These are phyloP conservation scores for Saturnispora galanensis DNA, from an alignment of 805 yeast genomes.

Conservation along the genomic window DNA sequence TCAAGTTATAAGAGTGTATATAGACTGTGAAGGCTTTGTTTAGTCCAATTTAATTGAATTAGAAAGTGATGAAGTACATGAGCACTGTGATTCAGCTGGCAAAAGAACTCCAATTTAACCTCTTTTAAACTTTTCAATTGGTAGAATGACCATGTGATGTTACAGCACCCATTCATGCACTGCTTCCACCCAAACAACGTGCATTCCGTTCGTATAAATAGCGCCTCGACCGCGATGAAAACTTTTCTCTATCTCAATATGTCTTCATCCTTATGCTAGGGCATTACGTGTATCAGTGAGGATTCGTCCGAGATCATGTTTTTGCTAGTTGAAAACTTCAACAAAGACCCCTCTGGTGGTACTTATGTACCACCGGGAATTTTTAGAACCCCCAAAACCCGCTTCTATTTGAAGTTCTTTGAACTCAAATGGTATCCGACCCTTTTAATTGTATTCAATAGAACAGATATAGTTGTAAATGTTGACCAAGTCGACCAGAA, in stretches of 20 bases:
- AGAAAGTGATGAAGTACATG: not conserved
- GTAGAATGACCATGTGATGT: no score
- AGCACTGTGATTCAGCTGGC: no score
- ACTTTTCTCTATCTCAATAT: slow-evolving; percentile 1
- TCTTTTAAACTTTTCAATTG: no score
- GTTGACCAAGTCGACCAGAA: no score
- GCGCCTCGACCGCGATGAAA: not conserved
- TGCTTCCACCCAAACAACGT: no score
- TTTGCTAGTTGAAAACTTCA: slow-evolving; percentile 99
- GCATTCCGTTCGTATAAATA: not conserved
- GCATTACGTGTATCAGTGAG: slow-evolving; percentile 99
- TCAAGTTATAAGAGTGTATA: slow-evolving; percentile 47
- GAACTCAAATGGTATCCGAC: not conserved
- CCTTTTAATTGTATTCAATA: not conserved
- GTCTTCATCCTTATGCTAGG: slow-evolving; percentile 93
- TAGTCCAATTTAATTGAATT: not conserved
- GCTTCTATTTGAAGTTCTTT: slow-evolving; percentile 4
- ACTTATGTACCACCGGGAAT: slow-evolving; percentile 50
- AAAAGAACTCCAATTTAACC: no score
- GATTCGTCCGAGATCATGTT: slow-evolving; percentile 99
- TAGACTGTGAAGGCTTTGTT: no score
- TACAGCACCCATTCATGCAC: no score
- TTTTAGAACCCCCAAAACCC: slow-evolving; percentile 43
- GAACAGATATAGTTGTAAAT: not conserved
- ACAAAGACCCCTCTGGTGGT: slow-evolving; percentile 63